These are phyloP conservation scores for Nidula microcarpa DNA, from an alignment of 768 basidiomycete species.

Conservation along the genomic window DNA sequence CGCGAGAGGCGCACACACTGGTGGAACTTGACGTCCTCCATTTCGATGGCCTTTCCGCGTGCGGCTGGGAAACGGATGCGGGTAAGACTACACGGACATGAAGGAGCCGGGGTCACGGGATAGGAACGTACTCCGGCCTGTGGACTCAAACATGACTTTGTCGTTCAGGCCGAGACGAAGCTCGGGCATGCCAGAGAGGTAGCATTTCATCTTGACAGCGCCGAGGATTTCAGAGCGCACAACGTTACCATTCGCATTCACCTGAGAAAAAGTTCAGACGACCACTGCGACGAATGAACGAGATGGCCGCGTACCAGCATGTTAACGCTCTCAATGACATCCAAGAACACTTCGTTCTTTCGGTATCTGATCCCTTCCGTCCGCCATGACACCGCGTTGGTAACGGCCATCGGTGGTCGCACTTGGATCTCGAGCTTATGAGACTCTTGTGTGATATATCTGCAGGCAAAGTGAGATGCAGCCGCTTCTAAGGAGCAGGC, in stretches of 20 bases:
- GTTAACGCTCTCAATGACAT: constrained; percentile 97
- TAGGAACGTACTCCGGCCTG: constrained; percentile 76
- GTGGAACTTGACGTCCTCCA: constrained; percentile 99
- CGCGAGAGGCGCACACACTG: constrained; percentile 97
- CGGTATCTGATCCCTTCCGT: constrained; percentile 96
- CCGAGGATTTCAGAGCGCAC: constrained; percentile 97
- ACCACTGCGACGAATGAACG: neutral
- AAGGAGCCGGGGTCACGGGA: neutral
- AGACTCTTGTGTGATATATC: constrained; percentile 97
- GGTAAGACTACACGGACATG: neutral
- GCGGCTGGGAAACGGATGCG: constrained; percentile 48
- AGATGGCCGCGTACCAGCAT: constrained; percentile 62
- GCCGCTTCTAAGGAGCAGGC: neutral
- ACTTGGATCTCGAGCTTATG: constrained; percentile 94
- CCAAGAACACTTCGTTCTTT: constrained; percentile 99
- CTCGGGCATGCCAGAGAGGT: constrained; percentile 99
- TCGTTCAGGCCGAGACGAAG: constrained; percentile 93
- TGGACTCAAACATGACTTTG: constrained; percentile 99
- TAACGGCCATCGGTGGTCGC: constrained; percentile 93
- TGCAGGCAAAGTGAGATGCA: constrained; percentile 20
- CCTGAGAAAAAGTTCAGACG: constrained; percentile 40
- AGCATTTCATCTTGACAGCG: constrained; percentile 99
- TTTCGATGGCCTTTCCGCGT: constrained; percentile 96
- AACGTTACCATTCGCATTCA: constrained; percentile 95
- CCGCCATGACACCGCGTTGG: constrained; percentile 98